A percentile compares a stretch with the other conserved stretches of the same genome.
These are phyloP conservation scores for Clavispora fructus DNA, from an alignment of 805 yeast species.

Conservation along the genomic window DNA sequence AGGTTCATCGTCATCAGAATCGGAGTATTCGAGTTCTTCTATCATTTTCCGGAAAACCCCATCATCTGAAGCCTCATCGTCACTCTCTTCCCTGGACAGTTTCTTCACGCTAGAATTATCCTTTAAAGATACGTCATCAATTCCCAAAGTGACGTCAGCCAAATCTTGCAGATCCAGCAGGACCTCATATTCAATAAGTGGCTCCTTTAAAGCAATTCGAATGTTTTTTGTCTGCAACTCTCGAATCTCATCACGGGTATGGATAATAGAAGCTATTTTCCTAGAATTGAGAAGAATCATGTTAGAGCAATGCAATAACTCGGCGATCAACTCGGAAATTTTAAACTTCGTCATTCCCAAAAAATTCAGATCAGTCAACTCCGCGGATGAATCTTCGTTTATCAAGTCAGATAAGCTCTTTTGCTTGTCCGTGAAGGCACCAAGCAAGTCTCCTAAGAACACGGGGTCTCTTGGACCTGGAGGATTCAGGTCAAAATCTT, in stretches of 20 bases:
- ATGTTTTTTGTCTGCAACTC: slow-evolving; percentile 38
- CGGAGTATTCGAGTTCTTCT: slow-evolving; percentile 24
- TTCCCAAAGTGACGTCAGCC: slow-evolving; percentile 10
- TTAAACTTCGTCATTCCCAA: slow-evolving; percentile 89
- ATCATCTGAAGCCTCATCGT: slow-evolving; percentile 3
- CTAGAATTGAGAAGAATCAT: slow-evolving; percentile 86
- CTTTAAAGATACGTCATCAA: slow-evolving; percentile 36
- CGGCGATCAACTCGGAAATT: slow-evolving; percentile 89
- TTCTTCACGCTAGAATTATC: slow-evolving; percentile 5
- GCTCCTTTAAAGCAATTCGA: slow-evolving; percentile 32
- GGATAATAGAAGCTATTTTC: slow-evolving; percentile 61
- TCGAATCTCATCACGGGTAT: slow-evolving; percentile 65
- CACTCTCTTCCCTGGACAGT: neutral
- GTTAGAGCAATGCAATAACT: slow-evolving; percentile 92
- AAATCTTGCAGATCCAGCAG: slow-evolving; percentile 6
- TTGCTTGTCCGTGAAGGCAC: slow-evolving; percentile 55
- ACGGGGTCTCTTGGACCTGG: slow-evolving; percentile 92
- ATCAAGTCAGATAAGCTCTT: slow-evolving; percentile 56
- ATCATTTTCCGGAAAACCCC: slow-evolving; percentile 14
- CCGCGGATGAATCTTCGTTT: slow-evolving; percentile 24
- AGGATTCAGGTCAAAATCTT: slow-evolving; percentile 72
- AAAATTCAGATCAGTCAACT: slow-evolving; percentile 51
- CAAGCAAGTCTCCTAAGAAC: slow-evolving; percentile 80
- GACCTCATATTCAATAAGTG: slow-evolving; percentile 18
- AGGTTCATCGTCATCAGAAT: slow-evolving; percentile 43